These are phyloP conservation scores for Sporisorium reilianum DNA, from an alignment of 1,284 basidiomycete species.

Conservation along the genomic window DNA sequence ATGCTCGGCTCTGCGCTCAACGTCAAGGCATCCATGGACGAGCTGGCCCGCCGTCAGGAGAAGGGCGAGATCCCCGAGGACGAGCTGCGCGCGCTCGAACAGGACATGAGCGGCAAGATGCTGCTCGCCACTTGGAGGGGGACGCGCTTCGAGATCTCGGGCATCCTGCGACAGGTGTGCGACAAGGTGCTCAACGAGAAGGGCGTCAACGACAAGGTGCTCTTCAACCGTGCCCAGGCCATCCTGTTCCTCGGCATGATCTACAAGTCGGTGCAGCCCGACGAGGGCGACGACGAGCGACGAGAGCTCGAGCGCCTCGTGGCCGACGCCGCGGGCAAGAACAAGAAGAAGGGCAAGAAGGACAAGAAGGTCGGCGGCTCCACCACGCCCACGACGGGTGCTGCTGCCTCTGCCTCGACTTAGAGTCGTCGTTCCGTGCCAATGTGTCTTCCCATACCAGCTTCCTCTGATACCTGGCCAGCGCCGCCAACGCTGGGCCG, in stretches of 20 bases:
- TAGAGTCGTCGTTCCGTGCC: not conserved
- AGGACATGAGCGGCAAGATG: conserved; percentile 90
- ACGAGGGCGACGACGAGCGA: conserved; percentile 66
- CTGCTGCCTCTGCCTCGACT: conserved; percentile 20
- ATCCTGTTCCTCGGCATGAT: conserved; percentile 66
- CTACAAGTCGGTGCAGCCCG: conserved; percentile 66
- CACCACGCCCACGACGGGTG: conserved; percentile 16
- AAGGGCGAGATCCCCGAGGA: conserved; percentile 87
- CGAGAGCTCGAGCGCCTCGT: conserved; percentile 70
- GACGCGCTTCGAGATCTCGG: conserved; percentile 63
- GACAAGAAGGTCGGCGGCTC: conserved; percentile 33
- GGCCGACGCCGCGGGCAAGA: conserved; percentile 71
- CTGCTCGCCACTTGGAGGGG: conserved; percentile 63
- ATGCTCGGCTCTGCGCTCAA: conserved; percentile 74
- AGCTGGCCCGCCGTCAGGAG: conserved; percentile 90
- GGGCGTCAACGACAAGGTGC: conserved; percentile 63
- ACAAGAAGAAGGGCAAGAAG: conserved; percentile 68
- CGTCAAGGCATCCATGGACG: conserved; percentile 75
- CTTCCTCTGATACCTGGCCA: conserved; percentile 33
- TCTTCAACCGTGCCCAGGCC: conserved; percentile 65
- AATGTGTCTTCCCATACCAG: conserved; percentile 18
- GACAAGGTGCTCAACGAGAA: conserved; percentile 68
- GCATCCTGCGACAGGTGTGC: conserved; percentile 63
- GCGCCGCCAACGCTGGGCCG: not conserved
- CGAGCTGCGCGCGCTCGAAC: conserved; percentile 80